These are phyloP conservation scores for Pythium aristosporum DNA, from an alignment of 352 stramenopile species.

Conservation along the genomic window DNA sequence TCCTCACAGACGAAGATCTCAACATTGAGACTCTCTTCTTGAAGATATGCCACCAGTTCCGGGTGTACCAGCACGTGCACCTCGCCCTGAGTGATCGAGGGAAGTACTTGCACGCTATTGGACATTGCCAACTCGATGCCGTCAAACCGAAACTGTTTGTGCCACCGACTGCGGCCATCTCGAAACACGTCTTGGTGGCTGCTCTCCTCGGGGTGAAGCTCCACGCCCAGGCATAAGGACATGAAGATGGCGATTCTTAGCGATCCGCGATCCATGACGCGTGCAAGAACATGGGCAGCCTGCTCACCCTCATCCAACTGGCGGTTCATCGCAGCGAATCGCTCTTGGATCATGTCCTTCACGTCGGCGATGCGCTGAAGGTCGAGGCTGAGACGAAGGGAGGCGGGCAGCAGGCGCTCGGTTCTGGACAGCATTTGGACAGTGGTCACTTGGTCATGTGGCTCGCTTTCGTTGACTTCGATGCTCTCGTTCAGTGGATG, in stretches of 20 bases:
- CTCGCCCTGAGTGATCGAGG: conserved; percentile 22
- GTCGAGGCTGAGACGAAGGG: conserved; percentile 22
- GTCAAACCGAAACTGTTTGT: conserved; percentile 23
- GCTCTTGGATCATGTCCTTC: conserved; percentile 14
- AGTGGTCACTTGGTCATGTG: conserved; percentile 3
- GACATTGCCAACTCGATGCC: conserved; percentile 11
- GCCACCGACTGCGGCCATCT: conserved; percentile 12
- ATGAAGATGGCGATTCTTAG: conserved; percentile 2
- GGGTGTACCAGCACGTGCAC: conserved; percentile 20
- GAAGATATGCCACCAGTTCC: conserved; percentile 19
- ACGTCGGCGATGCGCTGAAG: conserved; percentile 23
- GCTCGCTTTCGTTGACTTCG: neutral
- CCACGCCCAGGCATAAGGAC: conserved; percentile 17
- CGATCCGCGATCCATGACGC: neutral
- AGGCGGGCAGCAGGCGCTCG: conserved; percentile 21
- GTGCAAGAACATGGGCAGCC: neutral
- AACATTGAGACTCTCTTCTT: conserved; percentile 20
- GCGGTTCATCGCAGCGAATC: neutral
- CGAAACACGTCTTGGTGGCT: neutral
- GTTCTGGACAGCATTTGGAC: conserved; percentile 20
- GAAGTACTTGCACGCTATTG: conserved; percentile 21
- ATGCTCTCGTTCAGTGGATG: neutral
- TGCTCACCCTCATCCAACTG: neutral
- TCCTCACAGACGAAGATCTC: conserved; percentile 7
- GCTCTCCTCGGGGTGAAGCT: conserved; percentile 6